phyloP scores from a whole-genome alignment of 345 rosid genomes.

The Aegle marmelos region DNA sequence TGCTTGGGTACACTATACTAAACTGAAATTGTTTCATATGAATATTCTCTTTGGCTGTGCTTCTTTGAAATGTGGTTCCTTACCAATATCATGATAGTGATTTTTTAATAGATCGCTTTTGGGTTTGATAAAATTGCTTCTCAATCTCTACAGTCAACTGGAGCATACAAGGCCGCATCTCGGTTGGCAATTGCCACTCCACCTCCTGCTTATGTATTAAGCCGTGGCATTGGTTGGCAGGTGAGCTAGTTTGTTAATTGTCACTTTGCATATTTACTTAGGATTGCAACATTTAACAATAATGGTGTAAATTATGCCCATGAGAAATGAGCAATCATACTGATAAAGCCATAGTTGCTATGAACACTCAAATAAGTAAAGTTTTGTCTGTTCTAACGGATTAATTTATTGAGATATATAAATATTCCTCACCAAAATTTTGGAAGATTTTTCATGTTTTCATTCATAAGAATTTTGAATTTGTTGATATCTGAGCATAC shows the following conservation, averaged over 20 bases:
- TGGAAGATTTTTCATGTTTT: neutral
- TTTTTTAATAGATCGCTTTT: neutral
- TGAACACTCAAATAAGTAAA: neutral
- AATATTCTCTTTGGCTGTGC: neutral
- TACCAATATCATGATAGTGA: neutral
- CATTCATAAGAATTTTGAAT: neutral
- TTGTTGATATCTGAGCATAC: neutral
- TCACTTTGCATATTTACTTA: neutral
- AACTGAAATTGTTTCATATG: neutral
- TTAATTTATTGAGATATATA: neutral
- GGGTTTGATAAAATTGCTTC: slow-evolving; percentile 3
- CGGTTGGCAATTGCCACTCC: slow-evolving; percentile 97
- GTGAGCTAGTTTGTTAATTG: slow-evolving; percentile 32
- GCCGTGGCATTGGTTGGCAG: slow-evolving; percentile 99
- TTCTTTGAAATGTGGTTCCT: neutral
- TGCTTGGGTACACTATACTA: neutral
- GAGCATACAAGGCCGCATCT: slow-evolving; percentile 94
- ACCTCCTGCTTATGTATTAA: slow-evolving; percentile 93
- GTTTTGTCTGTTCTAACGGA: neutral
- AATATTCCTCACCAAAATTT: neutral
- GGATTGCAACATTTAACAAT: neutral
- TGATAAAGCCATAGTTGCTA: neutral
- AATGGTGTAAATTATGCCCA: neutral
- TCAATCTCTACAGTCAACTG: slow-evolving; percentile 64
- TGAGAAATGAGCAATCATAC: neutral